Percentiles rank a stretch among this genome's conserved stretches.
Evolutionary conservation across 2,329 filamentous ascomycete species (phyloP).

Genomic region (Nigrospora sphaerica): DNA sequence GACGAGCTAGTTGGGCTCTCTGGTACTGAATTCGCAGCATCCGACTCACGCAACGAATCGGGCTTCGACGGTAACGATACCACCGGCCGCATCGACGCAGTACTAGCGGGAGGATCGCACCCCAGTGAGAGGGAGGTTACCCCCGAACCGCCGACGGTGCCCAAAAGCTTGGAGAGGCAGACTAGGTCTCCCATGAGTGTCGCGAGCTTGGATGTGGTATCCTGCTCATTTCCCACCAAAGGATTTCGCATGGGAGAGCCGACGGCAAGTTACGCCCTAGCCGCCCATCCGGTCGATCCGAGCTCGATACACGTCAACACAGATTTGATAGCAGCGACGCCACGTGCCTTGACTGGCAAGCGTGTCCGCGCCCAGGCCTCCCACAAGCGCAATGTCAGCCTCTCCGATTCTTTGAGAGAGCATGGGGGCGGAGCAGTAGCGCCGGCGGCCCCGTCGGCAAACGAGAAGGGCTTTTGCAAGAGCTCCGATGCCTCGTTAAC

Average conservation of each 20-base stretch:
- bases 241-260: constrained; percentile 30
- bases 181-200: constrained; percentile 49
- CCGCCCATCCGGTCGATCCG: constrained; percentile 49
- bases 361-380: constrained; percentile 47
- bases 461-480: constrained; percentile 43
- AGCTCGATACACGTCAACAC: constrained; percentile 36
- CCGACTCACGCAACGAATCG: constrained; percentile 17
- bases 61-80: constrained; percentile 41
- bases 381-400: constrained; percentile 82
- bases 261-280: constrained; percentile 33
- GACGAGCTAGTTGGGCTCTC: constrained; percentile 37
- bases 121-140: constrained; percentile 34
- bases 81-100: constrained; percentile 40
- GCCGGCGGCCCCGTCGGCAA: constrained; percentile 24
- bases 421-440: constrained; percentile 18
- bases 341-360: constrained; percentile 51
- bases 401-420: constrained; percentile 77
- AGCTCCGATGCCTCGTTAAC: constrained; percentile 53
- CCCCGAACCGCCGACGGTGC: constrained; percentile 27
- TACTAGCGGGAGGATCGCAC: constrained; percentile 24
- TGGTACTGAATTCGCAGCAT: constrained; percentile 23
- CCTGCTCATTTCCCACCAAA: constrained; percentile 57
- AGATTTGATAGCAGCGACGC: constrained; percentile 50
- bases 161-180: constrained; percentile 17
- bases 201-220: constrained; percentile 53